Conservation (phyloP, 148 eudicot genomes). For the Vaccinium vitisidaea region DNA sequence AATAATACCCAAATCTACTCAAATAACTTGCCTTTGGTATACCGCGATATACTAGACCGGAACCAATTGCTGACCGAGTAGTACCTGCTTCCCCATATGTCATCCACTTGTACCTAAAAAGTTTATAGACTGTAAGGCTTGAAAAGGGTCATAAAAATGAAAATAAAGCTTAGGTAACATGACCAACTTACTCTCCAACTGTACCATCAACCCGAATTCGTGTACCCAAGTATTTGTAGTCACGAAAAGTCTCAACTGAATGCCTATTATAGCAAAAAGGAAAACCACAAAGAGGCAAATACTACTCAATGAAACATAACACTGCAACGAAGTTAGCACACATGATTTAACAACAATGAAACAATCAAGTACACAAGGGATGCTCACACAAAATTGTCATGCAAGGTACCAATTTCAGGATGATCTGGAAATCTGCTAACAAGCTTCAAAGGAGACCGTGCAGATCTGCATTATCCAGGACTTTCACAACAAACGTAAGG, state of each 20-base stretch:
- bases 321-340: not conserved
- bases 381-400: slow-evolving; percentile 90
- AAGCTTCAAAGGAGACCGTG: slow-evolving; percentile 73
- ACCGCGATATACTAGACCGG: slow-evolving; percentile 65
- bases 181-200: slow-evolving; percentile 81
- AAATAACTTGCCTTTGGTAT: slow-evolving; percentile 50
- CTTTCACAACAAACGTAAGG: not conserved
- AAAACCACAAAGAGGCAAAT: not conserved
- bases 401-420: slow-evolving; percentile 84
- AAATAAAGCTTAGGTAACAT: not conserved
- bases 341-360: not conserved
- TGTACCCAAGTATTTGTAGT: slow-evolving; percentile 80
- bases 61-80: slow-evolving; percentile 80
- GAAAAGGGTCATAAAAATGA: not conserved
- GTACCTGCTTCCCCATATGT: slow-evolving; percentile 87
- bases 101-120: slow-evolving; percentile 82
- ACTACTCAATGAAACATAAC: slow-evolving; percentile 1
- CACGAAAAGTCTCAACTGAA: slow-evolving; percentile 66
- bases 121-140: slow-evolving; percentile 4
- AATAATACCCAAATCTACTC: slow-evolving; percentile 11
- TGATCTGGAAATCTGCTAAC: slow-evolving; percentile 59
- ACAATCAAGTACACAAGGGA: slow-evolving; percentile 9
- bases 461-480: slow-evolving; percentile 50
- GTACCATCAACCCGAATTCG: slow-evolving; percentile 86
- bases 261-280: slow-evolving; percentile 34